Evolutionary conservation across 192 early-diverging fungal species (phyloP).

Genomic region (Umbelopsis sp.): DNA sequence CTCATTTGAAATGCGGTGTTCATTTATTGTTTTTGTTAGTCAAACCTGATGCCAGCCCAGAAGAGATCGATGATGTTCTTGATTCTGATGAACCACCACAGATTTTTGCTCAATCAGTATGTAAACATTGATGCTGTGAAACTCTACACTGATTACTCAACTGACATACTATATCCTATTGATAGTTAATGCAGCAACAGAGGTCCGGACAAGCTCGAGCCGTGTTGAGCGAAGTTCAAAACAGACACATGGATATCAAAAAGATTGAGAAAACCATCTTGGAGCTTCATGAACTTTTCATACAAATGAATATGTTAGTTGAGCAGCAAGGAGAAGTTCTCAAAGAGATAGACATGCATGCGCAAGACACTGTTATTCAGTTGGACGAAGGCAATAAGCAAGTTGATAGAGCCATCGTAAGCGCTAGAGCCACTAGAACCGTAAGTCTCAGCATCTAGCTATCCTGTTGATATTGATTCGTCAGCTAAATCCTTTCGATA

Average conservation of each 20-base stretch:
- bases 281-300: slow-evolving; percentile 88
- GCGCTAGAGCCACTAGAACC: slow-evolving; percentile 42
- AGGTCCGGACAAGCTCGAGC: slow-evolving; percentile 80
- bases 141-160: not conserved
- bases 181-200: slow-evolving; percentile 69
- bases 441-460: slow-evolving; percentile 22
- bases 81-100: slow-evolving; percentile 72
- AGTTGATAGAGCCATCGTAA: slow-evolving; percentile 58
- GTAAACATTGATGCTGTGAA: not conserved
- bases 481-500: slow-evolving; percentile 10
- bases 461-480: not conserved
- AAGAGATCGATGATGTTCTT: slow-evolving; percentile 75
- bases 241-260: slow-evolving; percentile 82
- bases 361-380: slow-evolving; percentile 61
- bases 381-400: slow-evolving; percentile 68
- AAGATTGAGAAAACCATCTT: slow-evolving; percentile 87
- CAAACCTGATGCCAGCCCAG: slow-evolving; percentile 75
- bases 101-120: slow-evolving; percentile 84
- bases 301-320: slow-evolving; percentile 86
- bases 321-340: slow-evolving; percentile 74
- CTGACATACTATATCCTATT: not conserved
- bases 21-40: slow-evolving; percentile 46
- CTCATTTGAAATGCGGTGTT: not conserved
- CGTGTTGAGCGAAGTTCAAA: slow-evolving; percentile 82
- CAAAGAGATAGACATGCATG: slow-evolving; percentile 70